Evolutionary conservation across 441 rosid species (phyloP).

Genomic region (Croton laevigatus): DNA sequence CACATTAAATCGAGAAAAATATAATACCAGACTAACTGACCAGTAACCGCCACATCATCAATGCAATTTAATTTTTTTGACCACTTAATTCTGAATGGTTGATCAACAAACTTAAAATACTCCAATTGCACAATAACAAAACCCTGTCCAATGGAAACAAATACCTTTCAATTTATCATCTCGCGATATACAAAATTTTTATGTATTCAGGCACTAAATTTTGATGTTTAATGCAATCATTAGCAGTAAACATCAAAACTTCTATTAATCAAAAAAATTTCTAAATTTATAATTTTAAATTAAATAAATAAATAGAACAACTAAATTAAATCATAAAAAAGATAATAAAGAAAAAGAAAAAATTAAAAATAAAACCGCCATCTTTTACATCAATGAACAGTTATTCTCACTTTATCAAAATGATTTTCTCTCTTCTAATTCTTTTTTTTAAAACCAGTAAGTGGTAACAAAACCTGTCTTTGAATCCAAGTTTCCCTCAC

Average conservation of each 20-base stretch:
- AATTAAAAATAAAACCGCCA: constrained; percentile 14
- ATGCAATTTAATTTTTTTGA: no score
- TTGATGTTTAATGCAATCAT: constrained; percentile 25
- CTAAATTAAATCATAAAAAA: not conserved
- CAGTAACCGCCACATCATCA: no score
- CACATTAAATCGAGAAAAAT: no score
- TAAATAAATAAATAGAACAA: no score
- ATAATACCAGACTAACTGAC: no score
- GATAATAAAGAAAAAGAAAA: not conserved
- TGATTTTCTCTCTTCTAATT: constrained; percentile 12
- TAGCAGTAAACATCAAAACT: constrained; percentile 20
- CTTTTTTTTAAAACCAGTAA: constrained; percentile 18
- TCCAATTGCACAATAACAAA: not conserved
- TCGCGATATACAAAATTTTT: constrained; percentile 5
- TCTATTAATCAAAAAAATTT: not conserved
- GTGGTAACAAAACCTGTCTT: constrained; percentile 53
- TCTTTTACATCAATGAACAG: constrained; percentile 5
- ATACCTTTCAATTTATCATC: constrained; percentile 7
- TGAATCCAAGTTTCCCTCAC: constrained; percentile 73
- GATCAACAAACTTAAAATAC: no score
- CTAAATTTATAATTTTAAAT: not conserved
- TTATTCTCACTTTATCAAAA: constrained; percentile 10
- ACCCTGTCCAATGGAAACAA: not conserved
- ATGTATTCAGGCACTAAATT: not conserved
- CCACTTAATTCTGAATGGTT: not conserved